Evolutionary conservation across 768 basidiomycete genomes (phyloP).

Genomic region (Heimioporus sp.): DNA sequence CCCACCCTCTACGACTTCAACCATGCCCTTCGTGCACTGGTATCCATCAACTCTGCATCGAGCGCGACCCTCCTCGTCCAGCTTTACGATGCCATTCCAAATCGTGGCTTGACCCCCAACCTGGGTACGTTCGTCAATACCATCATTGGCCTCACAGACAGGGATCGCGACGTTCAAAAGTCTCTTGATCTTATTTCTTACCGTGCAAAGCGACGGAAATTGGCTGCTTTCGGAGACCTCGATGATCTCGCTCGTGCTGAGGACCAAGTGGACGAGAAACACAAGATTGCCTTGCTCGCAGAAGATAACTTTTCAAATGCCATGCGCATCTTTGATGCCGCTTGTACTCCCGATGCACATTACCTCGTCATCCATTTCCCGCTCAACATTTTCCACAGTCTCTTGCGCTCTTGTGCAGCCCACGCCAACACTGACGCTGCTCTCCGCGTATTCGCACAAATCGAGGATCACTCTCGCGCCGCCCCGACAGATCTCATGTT

Average conservation of each 20-base stretch:
- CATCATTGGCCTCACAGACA: constrained; percentile 58
- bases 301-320: constrained; percentile 76
- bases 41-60: constrained; percentile 36
- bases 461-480: constrained; percentile 42
- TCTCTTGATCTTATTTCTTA: constrained; percentile 42
- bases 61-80: constrained; percentile 58
- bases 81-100: constrained; percentile 72
- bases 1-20: constrained; percentile 60
- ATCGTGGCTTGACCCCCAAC: constrained; percentile 60
- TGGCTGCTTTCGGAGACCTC: constrained; percentile 1
- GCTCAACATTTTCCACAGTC: constrained; percentile 41
- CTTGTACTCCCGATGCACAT: constrained; percentile 35
- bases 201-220: constrained; percentile 36
- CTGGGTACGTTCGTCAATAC: constrained; percentile 57
- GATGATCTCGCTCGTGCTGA: constrained; percentile 13
- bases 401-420: constrained; percentile 62
- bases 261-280: constrained; percentile 25
- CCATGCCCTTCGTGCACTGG: constrained; percentile 50
- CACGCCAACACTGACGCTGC: constrained; percentile 60
- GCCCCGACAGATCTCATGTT: constrained; percentile 41
- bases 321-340: constrained; percentile 67
- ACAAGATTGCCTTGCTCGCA: constrained; percentile 43
- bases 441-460: constrained; percentile 59
- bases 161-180: constrained; percentile 62
- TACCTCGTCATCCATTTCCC: constrained; percentile 26